A percentile compares a stretch with the other conserved stretches of the same genome.
Evolutionary conservation across 352 stramenopile genomes (phyloP).

Genomic region (Phytopythium cucurbitacearum): DNA sequence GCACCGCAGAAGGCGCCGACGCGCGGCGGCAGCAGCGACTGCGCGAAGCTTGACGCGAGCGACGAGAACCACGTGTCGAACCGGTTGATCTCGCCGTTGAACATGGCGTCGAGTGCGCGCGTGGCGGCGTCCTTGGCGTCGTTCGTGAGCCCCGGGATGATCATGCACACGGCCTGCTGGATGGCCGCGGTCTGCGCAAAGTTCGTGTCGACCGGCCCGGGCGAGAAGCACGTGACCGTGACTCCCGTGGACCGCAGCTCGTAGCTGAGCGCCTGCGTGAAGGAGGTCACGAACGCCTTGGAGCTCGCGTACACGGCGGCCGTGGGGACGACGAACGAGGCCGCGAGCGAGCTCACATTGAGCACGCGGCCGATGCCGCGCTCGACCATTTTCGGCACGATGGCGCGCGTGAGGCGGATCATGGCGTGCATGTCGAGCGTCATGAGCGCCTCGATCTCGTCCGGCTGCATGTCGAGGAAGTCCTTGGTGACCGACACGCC

Average conservation of each 20-base stretch:
- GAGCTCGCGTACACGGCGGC: slow-evolving; percentile 75
- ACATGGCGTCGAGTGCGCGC: slow-evolving; percentile 51
- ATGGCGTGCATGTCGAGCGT: slow-evolving; percentile 63
- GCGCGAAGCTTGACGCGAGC: slow-evolving; percentile 19
- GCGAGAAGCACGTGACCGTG: slow-evolving; percentile 75
- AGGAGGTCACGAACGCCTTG: slow-evolving; percentile 72
- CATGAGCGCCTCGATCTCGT: slow-evolving; percentile 59
- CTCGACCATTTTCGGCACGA: slow-evolving; percentile 73
- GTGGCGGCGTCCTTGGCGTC: slow-evolving; percentile 53
- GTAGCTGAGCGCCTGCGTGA: slow-evolving; percentile 78
- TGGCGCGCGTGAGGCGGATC: slow-evolving; percentile 50
- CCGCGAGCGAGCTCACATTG: slow-evolving; percentile 73
- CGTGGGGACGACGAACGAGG: slow-evolving; percentile 40
- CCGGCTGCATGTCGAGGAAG: slow-evolving; percentile 35
- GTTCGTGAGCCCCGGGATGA: slow-evolving; percentile 25
- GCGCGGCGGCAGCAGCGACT: slow-evolving; percentile 23
- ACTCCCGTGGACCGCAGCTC: slow-evolving; percentile 73
- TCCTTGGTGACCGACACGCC: slow-evolving; percentile 32
- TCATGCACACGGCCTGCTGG: slow-evolving; percentile 34
- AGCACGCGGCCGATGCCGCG: slow-evolving; percentile 68
- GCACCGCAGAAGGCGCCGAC: slow-evolving; percentile 18
- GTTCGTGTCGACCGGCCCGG: slow-evolving; percentile 68
- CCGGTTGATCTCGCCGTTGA: slow-evolving; percentile 44
- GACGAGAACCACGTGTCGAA: slow-evolving; percentile 52
- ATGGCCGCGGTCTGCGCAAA: slow-evolving; percentile 41